Evolutionary conservation across 2,329 filamentous ascomycete species (phyloP), one percentile per base, ranked within the genome.

Genomic region (Pseudocercospora fijiensis): DNA sequence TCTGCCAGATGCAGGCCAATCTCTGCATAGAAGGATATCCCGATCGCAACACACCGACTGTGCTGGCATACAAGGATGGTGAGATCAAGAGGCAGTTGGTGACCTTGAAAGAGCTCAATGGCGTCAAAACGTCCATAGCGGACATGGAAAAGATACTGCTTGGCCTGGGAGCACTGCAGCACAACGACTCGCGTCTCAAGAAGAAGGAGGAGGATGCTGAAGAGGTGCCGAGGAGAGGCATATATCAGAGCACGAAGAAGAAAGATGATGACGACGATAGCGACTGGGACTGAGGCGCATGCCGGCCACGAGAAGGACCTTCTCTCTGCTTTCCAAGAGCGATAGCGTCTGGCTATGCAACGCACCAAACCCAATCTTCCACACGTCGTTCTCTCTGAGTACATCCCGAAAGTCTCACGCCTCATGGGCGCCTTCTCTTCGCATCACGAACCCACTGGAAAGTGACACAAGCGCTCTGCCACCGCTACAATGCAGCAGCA

Each of bases 11-110:
- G 70, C 86, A 89, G 70, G 95, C 89, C 6, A 88, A 92, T 74
- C 87, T 97, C 80, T 96, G 95, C 63, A 97, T 99, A 71, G 95
- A 98, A 76, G 92, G 92, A 45, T 99, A 99, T 77, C 95, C 95
- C 1, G 95, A 98, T 73, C 85, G 86, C 62, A 99, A 99, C 76
- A 96, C 92, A 63, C 95, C 95, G 1, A 99, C 95, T 0, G 92
- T 99, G 37, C 76, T 99, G 67, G 86, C 96, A 0, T 99, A 99
- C 79, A 90, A 89, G 75, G 92, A 96, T 72, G 92, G 92, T 18
- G 91, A 99, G 75, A 96, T 99, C 69, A 88, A 88, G 75, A 91
- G 88, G 80, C 95, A 99, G 78, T 80, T 97, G 58, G 90, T 99
- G n/a, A 98, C 94, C 3, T 79, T 99, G 68, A 85, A 86, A 72